Evolutionary conservation across 2,329 filamentous ascomycete species (phyloP), one percentile per base, ranked within the genome.

Genomic region (Penicillium sp.): DNA sequence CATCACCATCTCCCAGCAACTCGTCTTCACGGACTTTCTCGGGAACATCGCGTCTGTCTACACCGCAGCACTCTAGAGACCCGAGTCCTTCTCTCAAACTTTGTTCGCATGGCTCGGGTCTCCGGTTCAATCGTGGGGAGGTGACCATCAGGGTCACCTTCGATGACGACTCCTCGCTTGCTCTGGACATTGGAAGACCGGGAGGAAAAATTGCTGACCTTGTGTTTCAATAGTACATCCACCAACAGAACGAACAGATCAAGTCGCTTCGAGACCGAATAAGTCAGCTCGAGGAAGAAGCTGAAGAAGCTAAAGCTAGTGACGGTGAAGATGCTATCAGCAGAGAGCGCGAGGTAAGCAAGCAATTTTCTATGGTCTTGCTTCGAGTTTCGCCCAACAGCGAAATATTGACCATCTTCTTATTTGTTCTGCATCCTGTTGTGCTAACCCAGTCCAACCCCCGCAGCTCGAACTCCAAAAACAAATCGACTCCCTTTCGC

Each of bases 231-330:
- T 64, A 80, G 77, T 76, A 80, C 62, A 80, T 80, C 51, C 74
- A 78, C 52, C 73, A 78, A 56, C 78, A 79, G 64, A 78, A 78
- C 58, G 78, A 77, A 60, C 72, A 78, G 54, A 79, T 79, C 67
- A 78, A 79, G 49, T 74, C 74, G 35, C 70, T 81, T 23, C 78
- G 76, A 49, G 76, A 79, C 51, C 75, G 76, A 46, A 75, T 79
- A 63, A 76, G 72, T 61, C 73, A 75, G 50, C 74, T 76, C 53
- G 77, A 80, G 65, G 75, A 79, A 47, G 70, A 75, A 53, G 63
- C 73, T 6, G 56, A 51, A 21, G 72, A 73, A 56, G 72, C 75
- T 56, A 72, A 71, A 15, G 75, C 78, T 26, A 70, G 69, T 52
- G 78, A 74, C 9, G 31, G 74, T 49, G 64, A 73, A 19, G 73